phyloP scores from a whole-genome alignment of 768 basidiomycete species.

The Rhodotorula taiwanensis region DNA sequence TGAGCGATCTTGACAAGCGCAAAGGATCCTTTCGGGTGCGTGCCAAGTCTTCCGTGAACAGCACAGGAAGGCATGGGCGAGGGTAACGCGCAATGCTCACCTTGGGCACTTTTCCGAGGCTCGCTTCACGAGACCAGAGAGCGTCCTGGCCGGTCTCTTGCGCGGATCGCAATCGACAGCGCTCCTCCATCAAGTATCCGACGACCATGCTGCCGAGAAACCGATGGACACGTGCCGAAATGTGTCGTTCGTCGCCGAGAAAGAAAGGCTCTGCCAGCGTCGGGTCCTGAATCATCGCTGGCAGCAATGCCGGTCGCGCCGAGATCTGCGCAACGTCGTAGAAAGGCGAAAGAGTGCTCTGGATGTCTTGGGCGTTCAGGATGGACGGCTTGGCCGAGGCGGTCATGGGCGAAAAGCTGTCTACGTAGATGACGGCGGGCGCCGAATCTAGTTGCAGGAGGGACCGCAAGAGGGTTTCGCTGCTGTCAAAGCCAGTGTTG shows the following conservation, averaged over 20 bases:
- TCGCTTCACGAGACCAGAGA: neutral
- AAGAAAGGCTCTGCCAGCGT: neutral
- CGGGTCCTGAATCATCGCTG: neutral
- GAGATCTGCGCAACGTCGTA: conserved; percentile 19
- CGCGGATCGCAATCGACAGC: neutral
- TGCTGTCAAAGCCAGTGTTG: neutral
- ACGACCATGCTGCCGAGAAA: conserved; percentile 16
- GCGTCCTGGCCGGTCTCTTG: no score
- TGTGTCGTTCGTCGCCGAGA: conserved; percentile 8
- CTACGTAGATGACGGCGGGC: conserved; percentile 1
- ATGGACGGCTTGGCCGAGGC: neutral
- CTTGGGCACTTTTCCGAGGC: neutral
- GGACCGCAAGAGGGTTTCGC: conserved; percentile 3
- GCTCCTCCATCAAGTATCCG: conserved; percentile 9
- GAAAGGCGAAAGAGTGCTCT: neutral
- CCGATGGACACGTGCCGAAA: neutral
- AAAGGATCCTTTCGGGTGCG: no score
- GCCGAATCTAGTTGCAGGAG: neutral
- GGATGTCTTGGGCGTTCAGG: neutral
- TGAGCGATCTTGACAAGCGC: no score
- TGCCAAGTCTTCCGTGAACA: no score
- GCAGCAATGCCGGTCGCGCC: neutral
- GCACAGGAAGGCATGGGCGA: no score
- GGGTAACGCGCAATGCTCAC: no score
- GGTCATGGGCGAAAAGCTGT: neutral